These are phyloP conservation scores for Kwoniella pini DNA, from an alignment of 768 basidiomycete species.

Conservation along the genomic window DNA sequence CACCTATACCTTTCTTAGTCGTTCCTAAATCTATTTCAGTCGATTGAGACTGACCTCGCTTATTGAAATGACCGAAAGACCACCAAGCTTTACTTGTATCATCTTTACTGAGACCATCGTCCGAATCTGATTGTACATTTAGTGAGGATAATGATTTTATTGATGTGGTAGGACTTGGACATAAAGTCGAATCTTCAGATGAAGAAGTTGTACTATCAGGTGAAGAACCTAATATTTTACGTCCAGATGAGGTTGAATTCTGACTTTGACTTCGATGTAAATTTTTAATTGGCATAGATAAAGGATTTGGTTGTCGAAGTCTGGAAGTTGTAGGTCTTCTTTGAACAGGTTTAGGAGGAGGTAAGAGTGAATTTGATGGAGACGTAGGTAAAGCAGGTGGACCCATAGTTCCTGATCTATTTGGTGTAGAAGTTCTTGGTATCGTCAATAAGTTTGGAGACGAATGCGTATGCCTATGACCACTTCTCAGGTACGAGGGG, in stretches of 20 bases:
- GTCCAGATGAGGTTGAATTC: background rate
- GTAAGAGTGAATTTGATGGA: slow-evolving; percentile 13
- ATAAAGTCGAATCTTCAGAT: slow-evolving; percentile 11
- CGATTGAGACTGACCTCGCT: slow-evolving; percentile 1
- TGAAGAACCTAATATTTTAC: slow-evolving; percentile 11
- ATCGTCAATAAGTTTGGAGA: slow-evolving; percentile 20
- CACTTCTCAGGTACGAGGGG: slow-evolving; percentile 12
- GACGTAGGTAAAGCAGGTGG: slow-evolving; percentile 9
- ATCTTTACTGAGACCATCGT: background rate
- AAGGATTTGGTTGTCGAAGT: slow-evolving; percentile 25
- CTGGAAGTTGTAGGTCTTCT: slow-evolving; percentile 26
- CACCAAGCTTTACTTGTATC: slow-evolving; percentile 1
- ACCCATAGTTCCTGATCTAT: slow-evolving; percentile 3
- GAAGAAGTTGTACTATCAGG: slow-evolving; percentile 9
- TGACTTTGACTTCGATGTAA: background rate
- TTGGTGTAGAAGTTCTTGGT: background rate
- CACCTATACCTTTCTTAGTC: background rate
- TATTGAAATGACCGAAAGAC: background rate
- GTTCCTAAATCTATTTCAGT: background rate
- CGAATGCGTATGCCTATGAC: slow-evolving; percentile 27
- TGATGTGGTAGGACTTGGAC: slow-evolving; percentile 13
- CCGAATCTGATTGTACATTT: background rate
- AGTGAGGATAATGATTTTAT: slow-evolving; percentile 12
- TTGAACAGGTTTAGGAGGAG: slow-evolving; percentile 21
- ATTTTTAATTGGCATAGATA: slow-evolving; percentile 17